Evolutionary conservation across 768 basidiomycete genomes (phyloP).

Genomic region (Gloeostereum incarnatum): DNA sequence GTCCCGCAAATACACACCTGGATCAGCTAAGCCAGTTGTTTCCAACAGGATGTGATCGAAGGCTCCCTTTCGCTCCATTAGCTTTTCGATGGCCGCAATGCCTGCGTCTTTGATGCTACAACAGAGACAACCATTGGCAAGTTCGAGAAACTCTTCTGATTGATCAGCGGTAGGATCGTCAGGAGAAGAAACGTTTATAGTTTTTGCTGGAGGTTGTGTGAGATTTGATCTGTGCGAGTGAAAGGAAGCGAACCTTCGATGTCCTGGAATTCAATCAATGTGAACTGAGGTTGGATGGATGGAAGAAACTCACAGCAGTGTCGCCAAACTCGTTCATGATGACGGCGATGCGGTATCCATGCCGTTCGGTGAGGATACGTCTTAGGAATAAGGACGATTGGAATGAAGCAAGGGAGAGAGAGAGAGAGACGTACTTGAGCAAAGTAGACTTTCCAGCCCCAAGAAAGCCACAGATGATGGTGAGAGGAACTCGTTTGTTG

Average conservation of each 20-base stretch:
- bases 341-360: slow-evolving; percentile 94
- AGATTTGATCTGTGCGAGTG: not conserved
- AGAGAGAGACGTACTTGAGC: slow-evolving; percentile 49
- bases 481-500: slow-evolving; percentile 61
- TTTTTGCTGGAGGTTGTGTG: slow-evolving; percentile 47
- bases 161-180: slow-evolving; percentile 53
- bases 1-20: slow-evolving; percentile 50
- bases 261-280: slow-evolving; percentile 42
- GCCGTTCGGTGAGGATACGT: slow-evolving; percentile 84
- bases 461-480: slow-evolving; percentile 91
- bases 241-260: slow-evolving; percentile 65
- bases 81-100: slow-evolving; percentile 85
- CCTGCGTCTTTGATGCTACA: slow-evolving; percentile 96
- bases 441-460: slow-evolving; percentile 94
- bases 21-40: slow-evolving; percentile 94
- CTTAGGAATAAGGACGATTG: slow-evolving; percentile 20
- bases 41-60: slow-evolving; percentile 96
- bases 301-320: slow-evolving; percentile 59
- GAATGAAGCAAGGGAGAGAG: too few species aligned
- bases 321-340: slow-evolving; percentile 99
- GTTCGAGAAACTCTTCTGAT: slow-evolving; percentile 82
- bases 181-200: slow-evolving; percentile 71
- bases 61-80: slow-evolving; percentile 77
- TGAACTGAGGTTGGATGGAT: slow-evolving; percentile 2
- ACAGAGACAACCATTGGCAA: slow-evolving; percentile 96